Evolutionary conservation across 768 basidiomycete species (phyloP).

Genomic region (Tulasnella sp.): DNA sequence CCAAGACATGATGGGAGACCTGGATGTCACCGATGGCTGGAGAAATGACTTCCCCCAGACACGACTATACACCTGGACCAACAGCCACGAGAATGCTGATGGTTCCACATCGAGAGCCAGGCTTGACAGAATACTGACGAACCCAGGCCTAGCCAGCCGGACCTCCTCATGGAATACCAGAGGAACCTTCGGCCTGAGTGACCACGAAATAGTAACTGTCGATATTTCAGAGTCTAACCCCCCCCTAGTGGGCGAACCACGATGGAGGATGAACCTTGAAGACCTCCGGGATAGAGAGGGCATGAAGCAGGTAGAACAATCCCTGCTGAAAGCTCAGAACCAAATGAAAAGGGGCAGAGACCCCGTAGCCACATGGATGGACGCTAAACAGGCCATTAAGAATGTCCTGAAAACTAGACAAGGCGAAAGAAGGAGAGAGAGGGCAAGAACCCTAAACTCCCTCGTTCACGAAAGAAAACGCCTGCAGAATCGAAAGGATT

Average conservation of each 20-base stretch:
- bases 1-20: no score
- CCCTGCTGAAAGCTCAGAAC: background rate
- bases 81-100: background rate
- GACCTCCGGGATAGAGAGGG: background rate
- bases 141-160: background rate
- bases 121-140: background rate
- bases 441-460: background rate
- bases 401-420: background rate
- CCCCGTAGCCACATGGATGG: background rate
- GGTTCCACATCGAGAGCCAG: background rate
- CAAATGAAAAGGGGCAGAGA: background rate
- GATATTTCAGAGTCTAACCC: background rate
- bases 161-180: background rate
- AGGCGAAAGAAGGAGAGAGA: background rate
- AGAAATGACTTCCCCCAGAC: background rate
- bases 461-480: no score
- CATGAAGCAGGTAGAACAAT: background rate
- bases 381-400: background rate
- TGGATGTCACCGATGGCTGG: no score
- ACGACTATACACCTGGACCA: background rate
- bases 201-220: background rate
- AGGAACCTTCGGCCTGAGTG: background rate
- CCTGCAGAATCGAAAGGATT: no score
- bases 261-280: slow-evolving; percentile 10
- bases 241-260: background rate